phyloP scores from a whole-genome alignment of 2,329 filamentous ascomycete species.

The Ophiocordyceps camponoti-rufipedis region DNA sequence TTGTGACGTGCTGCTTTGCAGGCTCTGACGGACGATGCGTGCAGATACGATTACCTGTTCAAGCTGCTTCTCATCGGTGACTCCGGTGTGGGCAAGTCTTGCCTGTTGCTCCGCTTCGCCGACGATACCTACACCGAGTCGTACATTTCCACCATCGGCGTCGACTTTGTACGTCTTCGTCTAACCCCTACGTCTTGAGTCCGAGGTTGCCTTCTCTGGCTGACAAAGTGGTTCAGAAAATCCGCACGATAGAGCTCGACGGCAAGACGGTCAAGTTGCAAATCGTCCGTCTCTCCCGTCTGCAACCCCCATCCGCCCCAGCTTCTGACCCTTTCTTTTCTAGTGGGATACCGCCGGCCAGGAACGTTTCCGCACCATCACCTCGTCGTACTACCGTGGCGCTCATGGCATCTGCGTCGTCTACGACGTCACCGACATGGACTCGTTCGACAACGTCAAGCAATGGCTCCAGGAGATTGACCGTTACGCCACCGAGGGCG shows the following conservation, averaged over 20 bases:
- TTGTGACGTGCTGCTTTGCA: background rate
- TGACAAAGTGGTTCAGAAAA: slow-evolving; percentile 50
- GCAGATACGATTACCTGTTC: slow-evolving; percentile 99
- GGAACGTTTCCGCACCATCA: slow-evolving; percentile 99
- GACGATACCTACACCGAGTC: slow-evolving; percentile 99
- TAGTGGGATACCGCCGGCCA: slow-evolving; percentile 99
- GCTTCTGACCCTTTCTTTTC: background rate
- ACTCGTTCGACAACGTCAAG: slow-evolving; percentile 99
- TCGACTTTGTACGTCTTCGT: slow-evolving; percentile 73
- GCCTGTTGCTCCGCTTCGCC: slow-evolving; percentile 90
- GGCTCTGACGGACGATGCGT: background rate
- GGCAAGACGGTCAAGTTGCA: slow-evolving; percentile 99
- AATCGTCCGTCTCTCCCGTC: slow-evolving; percentile 49
- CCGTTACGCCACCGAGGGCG: slow-evolving; percentile 94
- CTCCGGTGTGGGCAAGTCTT: slow-evolving; percentile 99
- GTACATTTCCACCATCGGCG: slow-evolving; percentile 98
- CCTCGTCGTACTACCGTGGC: slow-evolving; percentile 97
- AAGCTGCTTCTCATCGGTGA: slow-evolving; percentile 99
- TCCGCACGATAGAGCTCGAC: slow-evolving; percentile 97
- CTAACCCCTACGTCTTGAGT: too few species aligned
- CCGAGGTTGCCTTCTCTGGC: too few species aligned
- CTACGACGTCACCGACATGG: slow-evolving; percentile 99
- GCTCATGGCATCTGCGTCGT: slow-evolving; percentile 99
- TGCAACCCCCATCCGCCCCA: background rate
- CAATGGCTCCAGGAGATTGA: slow-evolving; percentile 99